Evolutionary conservation across 257 asterid genomes (phyloP).

Genomic region (Jacaranda copaia): DNA sequence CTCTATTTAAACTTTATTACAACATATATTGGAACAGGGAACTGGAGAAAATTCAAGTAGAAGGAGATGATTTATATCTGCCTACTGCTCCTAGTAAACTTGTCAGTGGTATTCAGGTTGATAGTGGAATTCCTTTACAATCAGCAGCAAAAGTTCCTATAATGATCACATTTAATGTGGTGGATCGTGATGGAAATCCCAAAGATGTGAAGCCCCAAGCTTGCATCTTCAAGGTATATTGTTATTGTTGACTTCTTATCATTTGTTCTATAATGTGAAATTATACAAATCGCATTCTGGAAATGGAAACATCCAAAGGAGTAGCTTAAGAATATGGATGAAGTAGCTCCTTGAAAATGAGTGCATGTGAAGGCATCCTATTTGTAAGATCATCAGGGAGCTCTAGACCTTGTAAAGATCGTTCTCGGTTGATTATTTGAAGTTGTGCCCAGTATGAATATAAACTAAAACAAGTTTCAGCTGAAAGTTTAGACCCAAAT

Average conservation of each 20-base stretch:
- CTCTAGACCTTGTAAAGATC: too few relatives aligned
- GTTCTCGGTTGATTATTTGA: too few relatives aligned
- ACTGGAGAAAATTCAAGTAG: constrained; percentile 86
- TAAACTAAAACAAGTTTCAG: too few relatives aligned
- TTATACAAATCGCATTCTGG: background rate
- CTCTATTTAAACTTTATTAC: constrained; percentile 24
- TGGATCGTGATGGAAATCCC: constrained; percentile 81
- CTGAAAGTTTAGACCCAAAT: too few relatives aligned
- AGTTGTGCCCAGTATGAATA: too few relatives aligned
- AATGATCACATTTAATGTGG: constrained; percentile 96
- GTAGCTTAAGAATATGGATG: background rate
- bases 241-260: background rate
- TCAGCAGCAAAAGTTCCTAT: constrained; percentile 99
- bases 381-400: background rate
- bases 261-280: background rate
- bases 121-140: constrained; percentile 97
- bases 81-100: constrained; percentile 95
- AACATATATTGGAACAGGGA: constrained; percentile 59
- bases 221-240: constrained; percentile 94
- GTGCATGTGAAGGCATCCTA: background rate
- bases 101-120: constrained; percentile 87
- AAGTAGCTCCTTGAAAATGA: background rate
- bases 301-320: background rate
- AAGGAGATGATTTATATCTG: constrained; percentile 92
- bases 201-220: constrained; percentile 93